A percentile compares a stretch with the other conserved stretches of the same genome.
phyloP scores from a whole-genome alignment of 805 yeast species.

The Teunomyces lycoperdinae region DNA sequence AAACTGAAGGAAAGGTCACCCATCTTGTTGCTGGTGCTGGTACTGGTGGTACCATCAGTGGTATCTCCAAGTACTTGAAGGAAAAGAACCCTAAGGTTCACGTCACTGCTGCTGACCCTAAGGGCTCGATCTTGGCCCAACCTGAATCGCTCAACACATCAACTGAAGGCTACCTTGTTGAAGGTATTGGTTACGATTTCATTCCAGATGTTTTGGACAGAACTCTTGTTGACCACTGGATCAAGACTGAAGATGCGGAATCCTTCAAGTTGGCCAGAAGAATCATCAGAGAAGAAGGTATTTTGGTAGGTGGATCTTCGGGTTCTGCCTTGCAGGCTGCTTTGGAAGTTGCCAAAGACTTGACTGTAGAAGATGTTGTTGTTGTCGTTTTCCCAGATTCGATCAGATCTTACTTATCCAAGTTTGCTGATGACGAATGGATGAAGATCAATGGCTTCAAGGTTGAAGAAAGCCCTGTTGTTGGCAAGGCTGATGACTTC shows the following conservation, averaged over 20 bases:
- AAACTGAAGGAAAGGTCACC: constrained; percentile 65
- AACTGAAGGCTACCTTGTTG: constrained; percentile 67
- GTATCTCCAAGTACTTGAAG: constrained; percentile 77
- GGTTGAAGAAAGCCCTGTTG: constrained; percentile 43
- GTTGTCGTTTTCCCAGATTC: constrained; percentile 87
- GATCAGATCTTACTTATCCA: constrained; percentile 80
- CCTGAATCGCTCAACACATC: constrained; percentile 70
- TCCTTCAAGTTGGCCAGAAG: constrained; percentile 79
- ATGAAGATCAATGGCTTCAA: constrained; percentile 71
- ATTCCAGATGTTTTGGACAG: constrained; percentile 78
- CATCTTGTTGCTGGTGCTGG: constrained; percentile 91
- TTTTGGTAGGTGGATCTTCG: constrained; percentile 85
- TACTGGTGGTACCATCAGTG: constrained; percentile 96
- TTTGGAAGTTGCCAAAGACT: constrained; percentile 60
- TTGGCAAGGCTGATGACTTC: constrained; percentile 41
- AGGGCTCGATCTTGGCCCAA: constrained; percentile 78
- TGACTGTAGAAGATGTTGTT: constrained; percentile 69
- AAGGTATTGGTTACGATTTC: constrained; percentile 90
- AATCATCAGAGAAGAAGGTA: constrained; percentile 80
- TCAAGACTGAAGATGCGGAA: constrained; percentile 81
- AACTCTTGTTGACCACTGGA: constrained; percentile 68
- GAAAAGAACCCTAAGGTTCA: constrained; percentile 60
- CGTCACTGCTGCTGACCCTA: constrained; percentile 81
- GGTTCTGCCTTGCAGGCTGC: constrained; percentile 84
- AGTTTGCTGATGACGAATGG: constrained; percentile 91